Evolutionary conservation across 1,284 basidiomycete genomes (phyloP).

Genomic region (Cystobasidium pallidum): DNA sequence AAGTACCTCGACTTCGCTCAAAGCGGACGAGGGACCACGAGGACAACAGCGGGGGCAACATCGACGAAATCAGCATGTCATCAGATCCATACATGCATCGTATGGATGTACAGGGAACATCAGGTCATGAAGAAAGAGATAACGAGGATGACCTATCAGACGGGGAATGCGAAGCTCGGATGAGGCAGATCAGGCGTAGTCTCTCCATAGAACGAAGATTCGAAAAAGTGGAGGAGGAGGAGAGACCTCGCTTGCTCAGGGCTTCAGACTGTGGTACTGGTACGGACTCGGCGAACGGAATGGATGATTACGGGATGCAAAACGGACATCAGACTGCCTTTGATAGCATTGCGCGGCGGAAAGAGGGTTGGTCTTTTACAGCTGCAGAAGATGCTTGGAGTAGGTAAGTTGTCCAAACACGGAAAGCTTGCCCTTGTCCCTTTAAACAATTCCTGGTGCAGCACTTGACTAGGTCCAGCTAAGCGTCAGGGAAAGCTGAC

Average conservation of each 20-base stretch:
- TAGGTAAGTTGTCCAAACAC: background rate
- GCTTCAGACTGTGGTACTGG: background rate
- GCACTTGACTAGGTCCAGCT: too few relatives aligned
- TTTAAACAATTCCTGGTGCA: too few relatives aligned
- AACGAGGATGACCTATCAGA: conserved; percentile 19
- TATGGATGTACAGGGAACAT: too few relatives aligned
- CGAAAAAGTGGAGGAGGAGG: conserved; percentile 12
- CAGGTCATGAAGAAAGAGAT: background rate
- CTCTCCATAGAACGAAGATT: conserved; percentile 36
- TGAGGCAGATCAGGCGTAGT: conserved; percentile 25
- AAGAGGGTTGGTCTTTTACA: conserved; percentile 6
- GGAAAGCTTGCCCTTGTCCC: too few relatives aligned
- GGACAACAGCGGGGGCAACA: background rate
- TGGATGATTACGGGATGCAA: background rate
- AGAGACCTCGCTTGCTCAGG: conserved; percentile 11
- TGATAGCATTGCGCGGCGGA: background rate
- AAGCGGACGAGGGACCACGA: background rate
- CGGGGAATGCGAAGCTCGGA: conserved; percentile 21
- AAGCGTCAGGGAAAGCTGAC: background rate
- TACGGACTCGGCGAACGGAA: background rate
- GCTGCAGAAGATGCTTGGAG: conserved; percentile 17
- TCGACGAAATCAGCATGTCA: too few relatives aligned
- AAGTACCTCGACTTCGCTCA: background rate
- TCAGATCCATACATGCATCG: too few relatives aligned
- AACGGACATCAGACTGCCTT: background rate